Evolutionary conservation across 768 basidiomycete genomes (phyloP).

Genomic region (Gloeopeniophorella convolvens): DNA sequence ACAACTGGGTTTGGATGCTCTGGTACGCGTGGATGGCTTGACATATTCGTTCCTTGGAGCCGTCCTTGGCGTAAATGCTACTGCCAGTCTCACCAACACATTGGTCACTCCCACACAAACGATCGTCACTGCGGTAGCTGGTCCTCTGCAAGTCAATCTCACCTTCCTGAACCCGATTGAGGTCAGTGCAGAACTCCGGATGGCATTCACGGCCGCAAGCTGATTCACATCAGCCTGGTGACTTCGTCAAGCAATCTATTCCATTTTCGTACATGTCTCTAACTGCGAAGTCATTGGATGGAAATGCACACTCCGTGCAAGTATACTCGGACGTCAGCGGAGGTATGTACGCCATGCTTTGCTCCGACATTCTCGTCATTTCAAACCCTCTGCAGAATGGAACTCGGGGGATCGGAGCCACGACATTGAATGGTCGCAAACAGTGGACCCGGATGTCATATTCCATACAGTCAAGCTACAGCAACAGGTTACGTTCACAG

Average conservation of each 20-base stretch:
- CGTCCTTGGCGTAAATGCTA: neutral
- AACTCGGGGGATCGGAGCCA: conserved; percentile 16
- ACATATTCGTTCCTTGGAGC: conserved; percentile 21
- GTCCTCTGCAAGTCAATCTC: conserved; percentile 31
- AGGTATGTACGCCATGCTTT: conserved; percentile 23
- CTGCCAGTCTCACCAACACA: conserved; percentile 20
- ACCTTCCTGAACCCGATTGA: conserved; percentile 37
- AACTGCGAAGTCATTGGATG: conserved; percentile 28
- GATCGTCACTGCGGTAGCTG: conserved; percentile 29
- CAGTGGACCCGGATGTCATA: neutral
- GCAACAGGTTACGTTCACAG: conserved; percentile 3
- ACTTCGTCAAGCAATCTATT: conserved; percentile 34
- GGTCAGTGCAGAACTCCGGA: conserved; percentile 18
- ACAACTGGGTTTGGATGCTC: conserved; percentile 11
- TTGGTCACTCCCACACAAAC: conserved; percentile 33
- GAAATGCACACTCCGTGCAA: conserved; percentile 29
- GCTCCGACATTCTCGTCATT: neutral
- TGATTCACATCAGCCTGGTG: conserved; percentile 25
- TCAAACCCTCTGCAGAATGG: conserved; percentile 20
- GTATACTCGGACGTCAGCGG: conserved; percentile 36
- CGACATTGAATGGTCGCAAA: conserved; percentile 4
- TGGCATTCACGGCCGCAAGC: neutral
- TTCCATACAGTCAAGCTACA: conserved; percentile 14
- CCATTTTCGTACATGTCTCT: conserved; percentile 36
- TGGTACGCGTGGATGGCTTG: conserved; percentile 6